These are phyloP conservation scores for Aspergillus carlsbadensis DNA, from an alignment of 495 filamentous ascomycete genomes.

Conservation along the genomic window DNA sequence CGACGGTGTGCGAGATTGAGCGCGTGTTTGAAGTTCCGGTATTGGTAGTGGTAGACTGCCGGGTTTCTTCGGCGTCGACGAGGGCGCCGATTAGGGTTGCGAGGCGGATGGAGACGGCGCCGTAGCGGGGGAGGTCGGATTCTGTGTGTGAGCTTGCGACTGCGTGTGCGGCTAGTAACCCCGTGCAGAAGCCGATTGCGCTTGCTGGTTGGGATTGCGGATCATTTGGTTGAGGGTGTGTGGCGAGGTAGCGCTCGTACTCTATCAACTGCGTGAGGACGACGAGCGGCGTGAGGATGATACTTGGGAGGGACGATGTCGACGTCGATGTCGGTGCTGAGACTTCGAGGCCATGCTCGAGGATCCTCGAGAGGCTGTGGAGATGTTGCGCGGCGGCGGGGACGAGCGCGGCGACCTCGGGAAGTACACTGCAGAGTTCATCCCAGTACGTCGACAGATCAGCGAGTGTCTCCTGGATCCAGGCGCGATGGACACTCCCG, in stretches of 20 bases:
- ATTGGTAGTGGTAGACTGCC: neutral
- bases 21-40: neutral
- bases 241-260: slow-evolving; percentile 24
- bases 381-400: neutral
- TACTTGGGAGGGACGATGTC: slow-evolving; percentile 21
- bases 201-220: slow-evolving; percentile 11
- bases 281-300: slow-evolving; percentile 30
- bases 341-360: neutral
- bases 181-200: slow-evolving; percentile 42
- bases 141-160: slow-evolving; percentile 23
- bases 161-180: slow-evolving; percentile 34
- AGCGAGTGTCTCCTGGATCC: neutral
- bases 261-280: slow-evolving; percentile 29
- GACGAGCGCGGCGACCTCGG: neutral
- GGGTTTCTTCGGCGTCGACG: slow-evolving; percentile 38
- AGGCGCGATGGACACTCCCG: neutral
- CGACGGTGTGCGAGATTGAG: neutral
- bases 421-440: neutral
- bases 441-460: neutral
- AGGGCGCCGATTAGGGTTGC: slow-evolving; percentile 25
- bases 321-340: neutral
- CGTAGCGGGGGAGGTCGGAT: slow-evolving; percentile 26
- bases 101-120: slow-evolving; percentile 33
- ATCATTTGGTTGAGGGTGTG: neutral
- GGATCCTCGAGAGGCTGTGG: neutral